Conservation (phyloP, 1,284 basidiomycete species). For the Sporisorium reilianum region DNA sequence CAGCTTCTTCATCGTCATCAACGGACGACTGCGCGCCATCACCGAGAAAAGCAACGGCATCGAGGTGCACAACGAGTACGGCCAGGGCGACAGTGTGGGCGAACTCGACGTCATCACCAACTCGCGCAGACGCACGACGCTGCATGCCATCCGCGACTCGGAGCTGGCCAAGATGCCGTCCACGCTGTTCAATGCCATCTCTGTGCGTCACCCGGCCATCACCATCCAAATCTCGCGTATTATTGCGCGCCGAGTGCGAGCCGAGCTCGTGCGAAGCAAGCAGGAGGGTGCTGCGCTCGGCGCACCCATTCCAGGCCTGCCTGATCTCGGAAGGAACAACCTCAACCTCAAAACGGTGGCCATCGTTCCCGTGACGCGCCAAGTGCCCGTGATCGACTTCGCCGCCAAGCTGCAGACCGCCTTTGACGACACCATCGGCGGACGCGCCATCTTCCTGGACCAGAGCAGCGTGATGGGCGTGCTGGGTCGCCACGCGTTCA, state of each 20-base stretch:
- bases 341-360: slow-evolving; percentile 94
- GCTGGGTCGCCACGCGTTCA: slow-evolving; percentile 66
- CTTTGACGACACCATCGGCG: slow-evolving; percentile 64
- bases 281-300: slow-evolving; percentile 43
- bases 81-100: slow-evolving; percentile 80
- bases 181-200: slow-evolving; percentile 93
- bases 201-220: slow-evolving; percentile 86
- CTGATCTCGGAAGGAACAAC: slow-evolving; percentile 78
- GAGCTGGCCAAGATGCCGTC: slow-evolving; percentile 98
- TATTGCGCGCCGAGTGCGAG: slow-evolving; percentile 90
- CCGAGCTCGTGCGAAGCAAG: slow-evolving; percentile 74
- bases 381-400: slow-evolving; percentile 67
- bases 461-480: slow-evolving; percentile 68
- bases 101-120: slow-evolving; percentile 98
- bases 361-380: slow-evolving; percentile 75
- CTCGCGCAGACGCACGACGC: slow-evolving; percentile 85
- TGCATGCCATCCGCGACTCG: slow-evolving; percentile 97
- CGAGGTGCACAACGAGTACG: slow-evolving; percentile 89
- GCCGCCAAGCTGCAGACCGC: slow-evolving; percentile 62
- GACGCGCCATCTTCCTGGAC: slow-evolving; percentile 62
- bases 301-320: slow-evolving; percentile 57
- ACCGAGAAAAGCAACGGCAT: slow-evolving; percentile 76
- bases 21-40: slow-evolving; percentile 88
- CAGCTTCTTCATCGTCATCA: slow-evolving; percentile 97
- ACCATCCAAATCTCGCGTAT: slow-evolving; percentile 94